phyloP scores from a whole-genome alignment of 1,284 basidiomycete species.

The Stereum hirsutum region DNA sequence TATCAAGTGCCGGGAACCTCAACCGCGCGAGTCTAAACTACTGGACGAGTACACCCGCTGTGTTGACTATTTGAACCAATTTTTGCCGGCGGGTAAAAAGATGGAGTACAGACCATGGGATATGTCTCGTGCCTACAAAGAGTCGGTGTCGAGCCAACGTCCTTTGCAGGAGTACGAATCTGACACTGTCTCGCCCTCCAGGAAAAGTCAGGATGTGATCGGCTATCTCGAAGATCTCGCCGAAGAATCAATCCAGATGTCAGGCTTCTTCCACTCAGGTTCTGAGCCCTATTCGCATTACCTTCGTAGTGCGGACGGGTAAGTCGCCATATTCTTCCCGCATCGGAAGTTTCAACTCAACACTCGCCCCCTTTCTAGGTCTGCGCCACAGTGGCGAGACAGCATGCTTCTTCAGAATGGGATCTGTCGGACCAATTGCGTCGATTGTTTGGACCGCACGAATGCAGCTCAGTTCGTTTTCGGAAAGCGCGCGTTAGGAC shows the following conservation, averaged over 20 bases:
- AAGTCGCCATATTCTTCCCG: conserved; percentile 10
- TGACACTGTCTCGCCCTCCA: conserved; percentile 20
- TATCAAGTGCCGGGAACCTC: conserved; percentile 79
- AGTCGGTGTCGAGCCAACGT: conserved; percentile 31
- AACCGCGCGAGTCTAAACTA: conserved; percentile 90
- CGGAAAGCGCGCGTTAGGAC: conserved; percentile 90
- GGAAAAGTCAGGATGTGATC: conserved; percentile 94
- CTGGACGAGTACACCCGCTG: conserved; percentile 91
- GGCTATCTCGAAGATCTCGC: conserved; percentile 94
- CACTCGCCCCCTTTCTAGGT: too few species aligned
- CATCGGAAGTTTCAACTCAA: neutral
- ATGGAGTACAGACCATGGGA: conserved; percentile 96
- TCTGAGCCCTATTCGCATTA: conserved; percentile 68
- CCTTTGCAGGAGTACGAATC: neutral
- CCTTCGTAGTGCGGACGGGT: conserved; percentile 41
- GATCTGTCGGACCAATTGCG: conserved; percentile 85
- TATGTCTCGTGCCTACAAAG: conserved; percentile 88
- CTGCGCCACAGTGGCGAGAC: conserved; percentile 61
- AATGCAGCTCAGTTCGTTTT: conserved; percentile 98
- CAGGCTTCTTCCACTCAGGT: conserved; percentile 91
- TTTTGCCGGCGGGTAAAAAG: conserved; percentile 78
- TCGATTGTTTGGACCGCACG: conserved; percentile 96
- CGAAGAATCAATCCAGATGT: conserved; percentile 87
- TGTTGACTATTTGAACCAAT: conserved; percentile 91
- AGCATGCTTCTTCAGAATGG: conserved; percentile 85